Evolutionary conservation across 2,329 filamentous ascomycete species (phyloP), one percentile per base, ranked within the genome.

Genomic region (Trichothecium sympodiale): DNA sequence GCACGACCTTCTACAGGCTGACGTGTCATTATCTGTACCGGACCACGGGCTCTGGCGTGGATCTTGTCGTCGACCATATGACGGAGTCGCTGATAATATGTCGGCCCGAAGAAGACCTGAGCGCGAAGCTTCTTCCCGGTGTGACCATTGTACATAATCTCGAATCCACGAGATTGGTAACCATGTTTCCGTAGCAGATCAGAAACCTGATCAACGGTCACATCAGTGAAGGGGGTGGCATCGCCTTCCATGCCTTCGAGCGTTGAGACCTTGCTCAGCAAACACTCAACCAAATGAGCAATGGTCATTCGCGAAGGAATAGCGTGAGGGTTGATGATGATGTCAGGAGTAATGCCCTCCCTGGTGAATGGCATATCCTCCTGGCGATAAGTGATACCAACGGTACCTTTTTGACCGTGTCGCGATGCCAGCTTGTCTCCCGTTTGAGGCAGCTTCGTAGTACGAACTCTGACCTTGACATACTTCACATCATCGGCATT

Each of bases 31-130:
- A 98, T 98, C 63, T 98, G 91, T 16, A 94, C 84, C 1, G 91
- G 91, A 26, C 93, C 91, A 56, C 91, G 82, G 12, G 93, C 91
- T 62, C 93, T 83, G n/a, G 91, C 93, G 64, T 98, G 91, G 50
- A 98, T 98, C 74, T 98, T 98, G 71, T 98, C 91, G 59, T 98
- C 91, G 48, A 98, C 93, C 93, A 98, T 98, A 65, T 98, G 93
- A 45, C 91, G 82, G 41, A 98, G 75, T 60, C 93, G 87, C 64
- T 98, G 91, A 65, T 98, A 98, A 67, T 98, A 98, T 1, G 91
- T 98, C 1, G 91, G 91, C 8, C 91, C 91, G 39, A 98, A 76
- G 76, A 98, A 98, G 37, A 96, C 81, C 59, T 98, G 91, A 1
- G 88, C 84, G 31, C 86, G 80, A 45, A 96, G 68, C 69, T 98